Base-by-base conservation (phyloP, 2,329 filamentous ascomycete genomes). In the Colletotrichum somersetense region DNA sequence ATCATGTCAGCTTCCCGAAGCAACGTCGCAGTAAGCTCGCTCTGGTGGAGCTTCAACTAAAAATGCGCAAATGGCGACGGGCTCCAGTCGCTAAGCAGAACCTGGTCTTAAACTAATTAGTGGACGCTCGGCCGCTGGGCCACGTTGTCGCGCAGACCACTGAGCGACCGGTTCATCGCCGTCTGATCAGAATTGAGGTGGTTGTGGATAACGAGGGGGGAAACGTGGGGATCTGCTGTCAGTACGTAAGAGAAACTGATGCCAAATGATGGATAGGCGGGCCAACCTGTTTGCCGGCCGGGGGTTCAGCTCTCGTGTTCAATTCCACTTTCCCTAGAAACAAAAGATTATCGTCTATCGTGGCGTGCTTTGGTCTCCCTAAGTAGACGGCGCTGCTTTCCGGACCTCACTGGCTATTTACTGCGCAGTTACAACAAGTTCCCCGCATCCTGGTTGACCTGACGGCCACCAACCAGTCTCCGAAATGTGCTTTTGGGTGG, bases 131-230 rank as follows among this genome's bases (percentile, higher is more conserved):
- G 35, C 44, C 59, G 50, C 44, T 5, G 12, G 20, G 5, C 30
- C 35, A 42, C 23, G 33, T 64, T 64, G 33, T 14, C 46, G 18
- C 62, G 62, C 62, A 52, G 57, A 46, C 48, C 57, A 57, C 35
- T 18, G 20, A 58, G 65, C 55, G 69, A 69, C 66, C 69, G 48
- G 68, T 30, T 30, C 30, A 30, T 46, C 62, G 52, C 42, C 58
- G 65, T 69, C 59, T 56, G 69, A 72, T 69, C 59, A 65, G 35
- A 65, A 66, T 72, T 65, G 59, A 46, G 11, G 63, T 16, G 4
- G 40, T 65, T 72, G 69, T 72, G 69, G 69, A 65, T 69, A 66
- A 38, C 26, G 66, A 64, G 66, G 69, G 69, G 69, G 38, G 38
- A 69, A 72, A 44, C 42, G 59, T 48, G 69, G 69, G 69, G 66